Evolutionary conservation across 306 rosid species (phyloP).

Genomic region (Casuarina equisetifolia): DNA sequence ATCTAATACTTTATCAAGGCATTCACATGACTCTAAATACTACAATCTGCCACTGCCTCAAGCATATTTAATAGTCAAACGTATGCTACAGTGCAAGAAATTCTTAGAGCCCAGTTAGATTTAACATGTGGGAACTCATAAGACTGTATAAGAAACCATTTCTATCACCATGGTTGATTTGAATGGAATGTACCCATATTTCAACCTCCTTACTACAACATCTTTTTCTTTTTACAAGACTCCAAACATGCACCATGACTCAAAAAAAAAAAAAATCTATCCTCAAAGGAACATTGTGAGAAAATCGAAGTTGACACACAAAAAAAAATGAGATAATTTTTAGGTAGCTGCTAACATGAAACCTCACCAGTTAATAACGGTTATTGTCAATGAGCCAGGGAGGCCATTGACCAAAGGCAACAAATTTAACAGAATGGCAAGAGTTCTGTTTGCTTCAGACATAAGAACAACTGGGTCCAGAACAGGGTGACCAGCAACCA

Average conservation of each 20-base stretch:
- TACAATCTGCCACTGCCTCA: not conserved
- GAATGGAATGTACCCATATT: not conserved
- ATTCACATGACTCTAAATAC: not conserved
- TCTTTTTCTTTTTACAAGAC: conserved; percentile 1
- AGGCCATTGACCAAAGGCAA: conserved; percentile 60
- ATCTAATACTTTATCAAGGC: not conserved
- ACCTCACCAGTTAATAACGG: conserved; percentile 90
- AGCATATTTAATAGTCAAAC: not conserved
- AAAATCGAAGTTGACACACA: conserved; percentile 16
- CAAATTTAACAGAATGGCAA: conserved; percentile 75
- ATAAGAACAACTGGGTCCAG: conserved; percentile 67
- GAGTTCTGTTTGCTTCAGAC: conserved; percentile 81
- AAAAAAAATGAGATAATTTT: conserved; percentile 22
- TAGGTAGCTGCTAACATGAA: conserved; percentile 20
- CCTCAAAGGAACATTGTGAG: not conserved
- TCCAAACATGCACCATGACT: not conserved
- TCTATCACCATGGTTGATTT: not conserved
- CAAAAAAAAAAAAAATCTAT: not conserved
- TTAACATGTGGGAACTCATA: not conserved
- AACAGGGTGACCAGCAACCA: conserved; percentile 77
- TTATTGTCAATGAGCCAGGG: conserved; percentile 75
- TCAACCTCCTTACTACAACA: not conserved
- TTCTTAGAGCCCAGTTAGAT: not conserved
- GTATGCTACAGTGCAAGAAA: not conserved
- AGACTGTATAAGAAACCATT: not conserved